Evolutionary conservation across 345 rosid genomes (phyloP), one percentile per base, ranked within the genome.

Genomic region (Passiflora organensis): DNA sequence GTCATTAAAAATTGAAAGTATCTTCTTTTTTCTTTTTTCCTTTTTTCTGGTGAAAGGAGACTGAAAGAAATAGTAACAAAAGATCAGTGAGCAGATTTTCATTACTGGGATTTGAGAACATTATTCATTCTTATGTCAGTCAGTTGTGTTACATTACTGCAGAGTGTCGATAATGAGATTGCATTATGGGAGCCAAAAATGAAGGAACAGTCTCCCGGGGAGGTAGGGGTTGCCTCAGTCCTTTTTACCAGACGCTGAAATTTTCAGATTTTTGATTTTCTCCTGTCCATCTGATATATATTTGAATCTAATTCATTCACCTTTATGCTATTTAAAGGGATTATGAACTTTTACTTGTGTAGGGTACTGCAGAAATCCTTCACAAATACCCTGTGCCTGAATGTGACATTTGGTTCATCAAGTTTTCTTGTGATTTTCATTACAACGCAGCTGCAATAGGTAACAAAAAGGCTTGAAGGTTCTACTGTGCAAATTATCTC

Each of bases 161-260:
- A 93, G 99, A 91, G 99, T 70, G 96, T 93, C 24, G 99, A 93
- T 80, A 93, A 86, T 41, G 99, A 93, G 75, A 86, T 93, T 65
- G 78, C 84, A 65, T 72, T 88, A 60, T 91, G 98, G 96, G 96
- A 86, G 71, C 96, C 98, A 34, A 81, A 81, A 76, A 79, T 81
- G 82, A 88, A 88, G 78, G 98, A 91, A 64, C 94, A 88, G 66
- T 91, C 96, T 63, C 95, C 98, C 14, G 95, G 98, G 45, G 96
- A 91, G 95, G 98, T 91, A 58, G 62, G 72, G 47, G 52, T 46
- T 65, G 49, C 45, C 51, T 34, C 25, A 45, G 25, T 48, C 14
- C 38, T 54, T 23, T 37, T 17, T 17, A 25, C 23, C 37, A 17
- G 19, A 44, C 41, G 12, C 11, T 54, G 22, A 13, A 17, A 53